These are phyloP conservation scores for Paxillus rubicundulus DNA, from an alignment of 768 basidiomycete genomes.

Conservation along the genomic window DNA sequence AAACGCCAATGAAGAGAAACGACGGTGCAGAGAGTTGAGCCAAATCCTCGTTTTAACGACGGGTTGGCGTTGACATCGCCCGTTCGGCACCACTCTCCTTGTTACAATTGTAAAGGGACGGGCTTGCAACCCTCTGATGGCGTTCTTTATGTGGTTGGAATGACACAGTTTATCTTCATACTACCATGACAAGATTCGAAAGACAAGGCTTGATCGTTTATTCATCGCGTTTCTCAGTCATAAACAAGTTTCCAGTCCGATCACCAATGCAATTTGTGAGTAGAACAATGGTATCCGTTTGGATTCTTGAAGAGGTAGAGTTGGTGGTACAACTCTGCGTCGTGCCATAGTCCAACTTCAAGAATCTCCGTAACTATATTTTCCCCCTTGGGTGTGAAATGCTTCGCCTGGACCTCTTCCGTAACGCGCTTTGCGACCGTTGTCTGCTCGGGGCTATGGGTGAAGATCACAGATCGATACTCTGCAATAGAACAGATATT, in stretches of 20 bases:
- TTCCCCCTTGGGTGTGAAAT: constrained; percentile 70
- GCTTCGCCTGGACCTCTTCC: constrained; percentile 76
- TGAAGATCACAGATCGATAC: constrained; percentile 93
- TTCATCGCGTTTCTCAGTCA: too few relatives aligned
- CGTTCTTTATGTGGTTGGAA: constrained; percentile 31
- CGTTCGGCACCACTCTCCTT: constrained; percentile 62
- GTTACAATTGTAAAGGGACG: constrained; percentile 58
- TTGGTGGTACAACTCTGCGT: constrained; percentile 83
- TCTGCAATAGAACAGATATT: constrained; percentile 42
- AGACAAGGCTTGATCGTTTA: neutral
- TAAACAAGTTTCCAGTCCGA: neutral
- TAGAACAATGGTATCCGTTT: constrained; percentile 87
- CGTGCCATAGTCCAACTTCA: constrained; percentile 72
- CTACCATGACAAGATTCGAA: neutral
- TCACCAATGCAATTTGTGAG: constrained; percentile 83
- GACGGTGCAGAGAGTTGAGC: constrained; percentile 60
- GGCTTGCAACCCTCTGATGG: constrained; percentile 52
- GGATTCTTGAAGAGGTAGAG: constrained; percentile 80
- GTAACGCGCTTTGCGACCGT: constrained; percentile 74
- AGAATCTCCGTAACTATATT: constrained; percentile 79
- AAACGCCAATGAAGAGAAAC: constrained; percentile 51
- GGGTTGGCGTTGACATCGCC: constrained; percentile 58
- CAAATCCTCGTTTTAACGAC: constrained; percentile 35
- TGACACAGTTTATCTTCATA: neutral
- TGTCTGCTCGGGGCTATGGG: constrained; percentile 67